A percentile compares a stretch with the other conserved stretches of the same genome.
These are phyloP conservation scores for Funneliformis geosporum DNA, from an alignment of 192 early-diverging fungal genomes.

Conservation along the genomic window DNA sequence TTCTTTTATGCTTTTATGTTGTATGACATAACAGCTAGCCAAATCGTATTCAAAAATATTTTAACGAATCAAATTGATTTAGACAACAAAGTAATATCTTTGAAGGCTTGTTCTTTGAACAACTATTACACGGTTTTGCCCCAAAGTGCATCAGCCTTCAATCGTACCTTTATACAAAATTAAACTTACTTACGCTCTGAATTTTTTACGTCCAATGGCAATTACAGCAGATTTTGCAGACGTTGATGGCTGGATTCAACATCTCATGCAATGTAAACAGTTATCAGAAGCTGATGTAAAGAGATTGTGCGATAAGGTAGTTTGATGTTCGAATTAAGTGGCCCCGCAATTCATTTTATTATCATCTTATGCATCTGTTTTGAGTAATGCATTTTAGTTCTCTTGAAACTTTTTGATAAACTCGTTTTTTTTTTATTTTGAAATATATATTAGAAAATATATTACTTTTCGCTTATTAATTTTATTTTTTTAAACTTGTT, in stretches of 20 bases:
- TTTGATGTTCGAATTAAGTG: constrained; percentile 35
- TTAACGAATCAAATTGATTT: background rate
- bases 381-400: background rate
- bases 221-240: constrained; percentile 71
- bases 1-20: too few species aligned
- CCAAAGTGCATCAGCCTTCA: background rate
- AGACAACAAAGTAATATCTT: background rate
- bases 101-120: background rate
- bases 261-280: constrained; percentile 93
- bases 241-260: constrained; percentile 90
- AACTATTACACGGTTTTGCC: too few species aligned
- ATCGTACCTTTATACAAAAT: background rate
- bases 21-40: too few species aligned
- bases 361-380: too few species aligned
- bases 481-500: too few species aligned
- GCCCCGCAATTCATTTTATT: constrained; percentile 57
- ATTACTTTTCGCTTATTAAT: background rate
- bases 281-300: constrained; percentile 93
- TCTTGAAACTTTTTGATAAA: background rate
- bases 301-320: constrained; percentile 95
- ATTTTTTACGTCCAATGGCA: constrained; percentile 34
- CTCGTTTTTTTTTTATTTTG: background rate
- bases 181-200: background rate
- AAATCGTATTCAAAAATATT: background rate
- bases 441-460: background rate